Base-by-base conservation (phyloP, 139 green algal species). In the Chlamydomonas asymmetrica region DNA sequence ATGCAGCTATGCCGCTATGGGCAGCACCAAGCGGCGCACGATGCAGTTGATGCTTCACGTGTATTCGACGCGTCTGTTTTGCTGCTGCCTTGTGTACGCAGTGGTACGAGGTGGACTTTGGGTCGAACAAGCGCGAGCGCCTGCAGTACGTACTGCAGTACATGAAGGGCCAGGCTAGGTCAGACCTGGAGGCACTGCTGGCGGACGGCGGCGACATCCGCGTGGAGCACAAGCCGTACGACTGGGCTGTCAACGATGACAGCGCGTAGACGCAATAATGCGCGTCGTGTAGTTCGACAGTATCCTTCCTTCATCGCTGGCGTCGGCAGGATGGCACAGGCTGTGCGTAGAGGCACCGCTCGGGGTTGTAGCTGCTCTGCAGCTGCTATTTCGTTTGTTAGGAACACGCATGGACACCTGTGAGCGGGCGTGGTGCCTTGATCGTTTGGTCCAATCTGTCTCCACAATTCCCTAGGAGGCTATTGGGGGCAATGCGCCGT, bases 21-120 rank as follows among this genome's bases (percentile, higher is more conserved):
- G 27, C 29, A 35, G 38, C 35, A 39, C 35, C 5, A 59, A 35
- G 39, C 18, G 27, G 16, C 23, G 29, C 56, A 22, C 9, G 20
- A 22, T 27, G 16, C 23, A 22, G 16, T 13, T 29, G 16, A 13
- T 63, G 22, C 23, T 29, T 27, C 22, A 29, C 20, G 10, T 13
- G 39, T 22, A 56, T 16, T 59, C 29, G 13, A 38, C 39, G 41
- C 43, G 13, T 31, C 10, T 72, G 4, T n/a, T 38, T 45, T 13
- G 5, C 45, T 27, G 25, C 32, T 60, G 65, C 22, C 48, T 35
- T 52, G 38, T 4, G 38, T 65, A 34, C 63, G 52, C 61, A 88
- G 68, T 97, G 92, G 92, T 97, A 97, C 65, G 87, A 76, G 8
- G 34, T 69, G 0, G 92, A 97, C 84, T 97, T 97, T 87, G 91